Evolutionary conservation across 495 filamentous ascomycete genomes (phyloP).

Genomic region (Melanomma pulvis-pyrius): DNA sequence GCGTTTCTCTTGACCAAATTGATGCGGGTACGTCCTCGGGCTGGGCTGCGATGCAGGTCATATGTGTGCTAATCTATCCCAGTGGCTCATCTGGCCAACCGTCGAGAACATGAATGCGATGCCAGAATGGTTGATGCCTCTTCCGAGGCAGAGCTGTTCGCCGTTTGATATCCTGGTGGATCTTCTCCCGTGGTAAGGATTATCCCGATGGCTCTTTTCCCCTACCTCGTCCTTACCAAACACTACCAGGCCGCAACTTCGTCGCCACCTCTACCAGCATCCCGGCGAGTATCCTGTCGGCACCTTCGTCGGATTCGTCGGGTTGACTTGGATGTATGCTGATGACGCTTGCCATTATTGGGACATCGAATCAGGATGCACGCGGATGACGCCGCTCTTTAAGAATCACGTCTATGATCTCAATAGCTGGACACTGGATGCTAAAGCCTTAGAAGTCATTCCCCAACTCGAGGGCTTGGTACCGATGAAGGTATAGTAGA

Average conservation of each 20-base stretch:
- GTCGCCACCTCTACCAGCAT: slow-evolving; percentile 33
- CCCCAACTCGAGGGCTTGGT: slow-evolving; percentile 30
- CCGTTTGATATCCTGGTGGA: slow-evolving; percentile 32
- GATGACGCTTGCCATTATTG: slow-evolving; percentile 36
- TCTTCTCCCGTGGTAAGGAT: slow-evolving; percentile 30
- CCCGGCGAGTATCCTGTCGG: slow-evolving; percentile 24
- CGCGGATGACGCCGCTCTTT: slow-evolving; percentile 32
- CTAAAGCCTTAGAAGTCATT: slow-evolving; percentile 30
- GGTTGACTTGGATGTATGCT: slow-evolving; percentile 26
- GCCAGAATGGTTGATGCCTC: slow-evolving; percentile 37
- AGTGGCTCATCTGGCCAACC: slow-evolving; percentile 38
- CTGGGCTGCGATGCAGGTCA: background rate
- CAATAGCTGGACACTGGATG: slow-evolving; percentile 31
- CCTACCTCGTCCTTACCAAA: background rate
- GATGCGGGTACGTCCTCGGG: slow-evolving; percentile 28
- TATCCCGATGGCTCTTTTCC: background rate
- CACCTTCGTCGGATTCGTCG: slow-evolving; percentile 26
- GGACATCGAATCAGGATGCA: slow-evolving; percentile 28
- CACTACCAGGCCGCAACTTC: slow-evolving; percentile 24
- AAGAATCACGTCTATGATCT: slow-evolving; percentile 26
- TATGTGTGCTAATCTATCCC: background rate
- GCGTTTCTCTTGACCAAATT: slow-evolving; percentile 33
- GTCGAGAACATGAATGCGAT: slow-evolving; percentile 35
- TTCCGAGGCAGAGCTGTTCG: slow-evolving; percentile 23
- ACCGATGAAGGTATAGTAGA: slow-evolving; percentile 12